Evolutionary conservation across 371 early-diverging fungal genomes (phyloP), one percentile per base, ranked within the genome.

Genomic region (Synchytrium microbalum): DNA sequence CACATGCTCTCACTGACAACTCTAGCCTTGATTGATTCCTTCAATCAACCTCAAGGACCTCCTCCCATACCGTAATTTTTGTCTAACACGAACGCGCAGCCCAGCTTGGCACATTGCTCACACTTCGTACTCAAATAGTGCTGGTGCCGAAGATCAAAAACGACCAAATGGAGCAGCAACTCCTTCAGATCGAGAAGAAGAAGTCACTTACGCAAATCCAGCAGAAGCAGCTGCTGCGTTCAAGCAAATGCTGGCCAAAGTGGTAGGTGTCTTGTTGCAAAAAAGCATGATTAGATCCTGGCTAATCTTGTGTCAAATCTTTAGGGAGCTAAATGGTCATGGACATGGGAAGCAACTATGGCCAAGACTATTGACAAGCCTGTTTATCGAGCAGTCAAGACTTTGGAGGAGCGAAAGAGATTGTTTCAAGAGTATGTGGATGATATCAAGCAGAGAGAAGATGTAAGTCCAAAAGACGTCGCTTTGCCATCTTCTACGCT

Each of bases 311-410:
- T n/a, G n/a, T n/a, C n/a, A n/a, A n/a, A n/a, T n/a, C n/a, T n/a
- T n/a, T 67, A 88, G 85, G 86, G 86, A 23, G 92, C 93, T 0
- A 80, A 81, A 54, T 71, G 88, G 16, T 80, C 84, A 32, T 93
- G 92, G 92, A 86, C 87, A 1, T 96, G 95, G 94, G 93, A 93
- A 61, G 86, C 91, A 63, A 87, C 93, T 3, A 88, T 94, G 86
- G 85, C 91, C 8, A 85, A 86, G 2, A 85, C 90, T 14, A 87
- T 88, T 58, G 85, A 83, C 54, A 84, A 92, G 61, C 91, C 93
- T 0, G 73, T 87, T 68, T 96, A 93, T 68, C 79, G 90, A n/a
- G 85, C 91, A 1, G 71, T 96, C 33, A 86, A 88, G 63, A 87
- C 96, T 0, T 74, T 85, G 19, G 69, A 79, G 0, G 92, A 93